Conservation (phyloP, 2,329 filamentous ascomycete genomes). For the Aschersonia sp. region DNA sequence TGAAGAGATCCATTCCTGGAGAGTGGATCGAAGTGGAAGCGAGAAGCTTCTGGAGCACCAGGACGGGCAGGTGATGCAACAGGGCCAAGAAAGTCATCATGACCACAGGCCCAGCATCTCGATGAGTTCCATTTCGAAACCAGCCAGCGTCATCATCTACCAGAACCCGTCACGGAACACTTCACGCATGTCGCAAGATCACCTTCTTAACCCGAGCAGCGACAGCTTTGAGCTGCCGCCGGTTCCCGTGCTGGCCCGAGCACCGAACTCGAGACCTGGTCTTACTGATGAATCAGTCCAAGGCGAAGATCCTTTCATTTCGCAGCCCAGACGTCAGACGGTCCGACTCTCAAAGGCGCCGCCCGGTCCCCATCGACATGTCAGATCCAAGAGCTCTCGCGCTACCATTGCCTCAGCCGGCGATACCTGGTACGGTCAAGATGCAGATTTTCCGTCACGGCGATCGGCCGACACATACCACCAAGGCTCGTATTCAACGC, state of each 20-base stretch:
- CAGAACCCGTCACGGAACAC: slow-evolving; percentile 14
- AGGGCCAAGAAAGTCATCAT: slow-evolving; percentile 5
- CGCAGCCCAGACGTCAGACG: slow-evolving; percentile 34
- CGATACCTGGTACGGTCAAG: slow-evolving; percentile 23
- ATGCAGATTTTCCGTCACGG: slow-evolving; percentile 17
- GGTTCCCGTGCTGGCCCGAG: slow-evolving; percentile 39
- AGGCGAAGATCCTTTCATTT: slow-evolving; percentile 44
- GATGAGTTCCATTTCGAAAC: slow-evolving; percentile 25
- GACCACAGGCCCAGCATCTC: slow-evolving; percentile 15
- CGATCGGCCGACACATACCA: slow-evolving; percentile 17
- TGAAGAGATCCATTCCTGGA: slow-evolving; percentile 53
- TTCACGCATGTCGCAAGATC: slow-evolving; percentile 13
- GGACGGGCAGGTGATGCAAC: neutral
- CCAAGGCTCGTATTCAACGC: neutral
- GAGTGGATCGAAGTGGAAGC: slow-evolving; percentile 19
- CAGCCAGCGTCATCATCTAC: slow-evolving; percentile 41
- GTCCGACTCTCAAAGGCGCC: slow-evolving; percentile 32
- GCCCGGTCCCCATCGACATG: slow-evolving; percentile 28
- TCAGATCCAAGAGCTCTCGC: slow-evolving; percentile 30
- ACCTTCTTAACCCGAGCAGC: slow-evolving; percentile 20
- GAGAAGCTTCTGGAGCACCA: slow-evolving; percentile 12
- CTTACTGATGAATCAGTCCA: slow-evolving; percentile 47
- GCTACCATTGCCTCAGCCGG: slow-evolving; percentile 22
- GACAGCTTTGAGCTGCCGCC: slow-evolving; percentile 30
- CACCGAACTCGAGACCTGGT: slow-evolving; percentile 47